Evolutionary conservation across 768 basidiomycete genomes (phyloP), one percentile per base, ranked within the genome.

Genomic region (Kwoniella dendrophila): DNA sequence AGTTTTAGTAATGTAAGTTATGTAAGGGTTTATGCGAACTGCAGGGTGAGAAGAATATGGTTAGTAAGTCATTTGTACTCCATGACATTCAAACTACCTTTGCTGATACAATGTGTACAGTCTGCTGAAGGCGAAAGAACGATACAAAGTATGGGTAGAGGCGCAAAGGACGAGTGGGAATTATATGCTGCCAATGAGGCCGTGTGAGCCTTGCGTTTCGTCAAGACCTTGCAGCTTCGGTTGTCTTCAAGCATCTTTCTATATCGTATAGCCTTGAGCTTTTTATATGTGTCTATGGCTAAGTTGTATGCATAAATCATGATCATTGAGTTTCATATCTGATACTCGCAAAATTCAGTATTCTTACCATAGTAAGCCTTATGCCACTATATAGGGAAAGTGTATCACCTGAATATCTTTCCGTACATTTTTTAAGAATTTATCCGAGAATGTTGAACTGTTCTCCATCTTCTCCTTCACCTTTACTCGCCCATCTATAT

Each of bases 1-100:
- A 34, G 53, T 11, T 75, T 73, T 36, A 61, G 38, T 27, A 56
- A 51, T 36, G 52, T 74, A 10, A 68, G 62, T 26, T 78, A 73
- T 55, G 52, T 76, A 11, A 67, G 67, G 48, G 65, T 78, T n/a
- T 76, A 76, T 60, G 76, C 76, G 5, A 78, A 78, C 45, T 78
- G 76, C 43, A 50, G 76, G 16, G 32, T 78, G 16, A 59, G 71
- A 43, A 56, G 73, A 34, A 67, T 78, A 58, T 78, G 76, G 76
- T 70, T 74, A 66, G 73, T 75, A 48, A 70, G 72, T 71, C 6
- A 7, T 63, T 8, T 33, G 10, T 26, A 16, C 20, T 20, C 18
- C 44, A 24, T 26, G 10, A 6, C 27, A n/a, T 14, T 30, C 14
- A 24, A n/a, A 4, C 44, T 11, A 32, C 24, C 26, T 16, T 40